Evolutionary conservation across 805 yeast genomes (phyloP).

Genomic region (Limtongia smithiae): DNA sequence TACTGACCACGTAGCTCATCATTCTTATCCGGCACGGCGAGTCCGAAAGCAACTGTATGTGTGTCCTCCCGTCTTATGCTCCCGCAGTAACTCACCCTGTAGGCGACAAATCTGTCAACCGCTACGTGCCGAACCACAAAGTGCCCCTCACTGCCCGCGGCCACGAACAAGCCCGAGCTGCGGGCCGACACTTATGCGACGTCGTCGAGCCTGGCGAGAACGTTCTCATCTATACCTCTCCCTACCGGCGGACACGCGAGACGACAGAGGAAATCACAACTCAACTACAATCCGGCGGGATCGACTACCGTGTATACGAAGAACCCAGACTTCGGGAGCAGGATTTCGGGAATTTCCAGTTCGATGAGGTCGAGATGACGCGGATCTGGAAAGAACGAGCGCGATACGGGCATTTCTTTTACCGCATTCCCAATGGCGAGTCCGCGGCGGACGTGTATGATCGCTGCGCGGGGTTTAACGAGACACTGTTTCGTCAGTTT

Average conservation of each 20-base stretch:
- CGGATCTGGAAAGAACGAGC: slow-evolving; percentile 80
- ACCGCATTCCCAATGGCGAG: slow-evolving; percentile 88
- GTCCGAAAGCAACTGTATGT: slow-evolving; percentile 71
- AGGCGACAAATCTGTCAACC: slow-evolving; percentile 51
- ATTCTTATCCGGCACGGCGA: slow-evolving; percentile 88
- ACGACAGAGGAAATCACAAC: slow-evolving; percentile 69
- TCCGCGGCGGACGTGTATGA: slow-evolving; percentile 96
- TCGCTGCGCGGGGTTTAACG: slow-evolving; percentile 85
- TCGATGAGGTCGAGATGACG: slow-evolving; percentile 67
- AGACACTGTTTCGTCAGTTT: slow-evolving; percentile 78
- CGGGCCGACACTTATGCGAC: slow-evolving; percentile 38
- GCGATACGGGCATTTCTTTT: slow-evolving; percentile 82
- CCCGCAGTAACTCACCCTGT: not conserved
- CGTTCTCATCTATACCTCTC: slow-evolving; percentile 80
- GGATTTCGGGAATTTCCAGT: slow-evolving; percentile 92
- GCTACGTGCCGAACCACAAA: slow-evolving; percentile 73
- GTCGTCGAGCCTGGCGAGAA: slow-evolving; percentile 49
- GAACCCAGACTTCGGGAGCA: slow-evolving; percentile 93
- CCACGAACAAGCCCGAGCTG: slow-evolving; percentile 41
- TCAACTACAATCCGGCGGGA: slow-evolving; percentile 47
- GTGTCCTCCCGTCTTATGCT: not conserved
- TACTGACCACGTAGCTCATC: slow-evolving; percentile 61
- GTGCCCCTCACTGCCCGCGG: slow-evolving; percentile 73
- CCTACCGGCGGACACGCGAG: slow-evolving; percentile 78
- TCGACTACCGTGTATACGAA: slow-evolving; percentile 62